Conservation (phyloP, 768 basidiomycete species). For the Lactifluus echinatus region DNA sequence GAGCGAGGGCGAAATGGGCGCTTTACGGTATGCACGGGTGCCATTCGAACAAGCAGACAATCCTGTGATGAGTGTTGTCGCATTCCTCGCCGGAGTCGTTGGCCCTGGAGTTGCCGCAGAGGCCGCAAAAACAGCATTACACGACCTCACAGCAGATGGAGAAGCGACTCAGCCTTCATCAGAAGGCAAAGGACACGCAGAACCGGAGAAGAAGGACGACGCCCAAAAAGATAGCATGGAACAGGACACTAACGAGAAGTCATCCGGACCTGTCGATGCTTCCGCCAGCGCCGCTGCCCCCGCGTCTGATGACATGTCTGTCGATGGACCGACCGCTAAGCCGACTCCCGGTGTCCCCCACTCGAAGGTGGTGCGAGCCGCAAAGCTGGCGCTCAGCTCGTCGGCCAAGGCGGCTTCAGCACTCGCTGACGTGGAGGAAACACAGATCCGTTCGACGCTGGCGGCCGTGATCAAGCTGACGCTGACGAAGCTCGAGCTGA, state of each 20-base stretch:
- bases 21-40: constrained; percentile 64
- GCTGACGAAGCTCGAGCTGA: constrained; percentile 84
- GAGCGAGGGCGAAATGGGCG: constrained; percentile 66
- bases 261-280: constrained; percentile 14
- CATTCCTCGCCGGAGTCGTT: constrained; percentile 91
- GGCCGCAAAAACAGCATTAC: constrained; percentile 85
- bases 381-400: constrained; percentile 78
- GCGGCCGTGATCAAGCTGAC: constrained; percentile 79
- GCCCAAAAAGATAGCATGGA: constrained; percentile 28
- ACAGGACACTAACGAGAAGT: constrained; percentile 14
- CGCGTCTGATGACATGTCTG: constrained; percentile 36
- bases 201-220: constrained; percentile 30
- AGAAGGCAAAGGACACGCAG: constrained; percentile 27
- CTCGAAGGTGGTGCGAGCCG: constrained; percentile 73
- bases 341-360: constrained; percentile 44
- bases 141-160: constrained; percentile 60
- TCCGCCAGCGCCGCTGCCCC: constrained; percentile 18
- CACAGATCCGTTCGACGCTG: constrained; percentile 68
- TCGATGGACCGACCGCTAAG: constrained; percentile 36
- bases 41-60: constrained; percentile 96
- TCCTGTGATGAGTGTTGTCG: constrained; percentile 97
- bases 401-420: constrained; percentile 78
- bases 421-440: constrained; percentile 77
- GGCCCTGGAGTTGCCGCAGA: constrained; percentile 86
- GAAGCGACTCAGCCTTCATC: constrained; percentile 23